Evolutionary conservation across 768 basidiomycete species (phyloP).

Genomic region (Amanita exitialis): DNA sequence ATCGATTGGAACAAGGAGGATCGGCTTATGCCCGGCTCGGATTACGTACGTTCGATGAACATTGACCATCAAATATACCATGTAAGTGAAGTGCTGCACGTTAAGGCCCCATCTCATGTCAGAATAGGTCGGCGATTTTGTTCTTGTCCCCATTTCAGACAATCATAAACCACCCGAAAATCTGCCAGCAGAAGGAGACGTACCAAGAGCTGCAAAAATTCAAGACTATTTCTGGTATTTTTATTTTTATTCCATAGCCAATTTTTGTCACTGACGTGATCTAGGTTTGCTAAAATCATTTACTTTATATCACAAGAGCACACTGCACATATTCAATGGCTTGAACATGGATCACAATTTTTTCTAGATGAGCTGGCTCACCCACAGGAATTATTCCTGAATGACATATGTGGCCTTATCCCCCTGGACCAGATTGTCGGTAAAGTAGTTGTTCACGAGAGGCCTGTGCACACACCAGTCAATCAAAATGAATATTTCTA

Average conservation of each 20-base stretch:
- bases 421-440: constrained; percentile 30
- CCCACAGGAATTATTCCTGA: constrained; percentile 57
- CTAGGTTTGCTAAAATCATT: constrained; percentile 62
- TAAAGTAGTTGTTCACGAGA: constrained; percentile 35
- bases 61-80: constrained; percentile 35
- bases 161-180: constrained; percentile 18
- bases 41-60: constrained; percentile 26
- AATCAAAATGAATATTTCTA: constrained; percentile 39
- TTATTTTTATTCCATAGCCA: not conserved
- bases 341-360: constrained; percentile 57
- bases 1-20: constrained; percentile 23
- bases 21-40: constrained; percentile 20
- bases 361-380: constrained; percentile 50
- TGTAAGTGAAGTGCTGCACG: constrained; percentile 19
- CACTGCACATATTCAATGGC: constrained; percentile 62
- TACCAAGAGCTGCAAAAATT: constrained; percentile 29
- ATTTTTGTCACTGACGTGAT: not conserved
- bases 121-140: constrained; percentile 50
- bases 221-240: constrained; percentile 56
- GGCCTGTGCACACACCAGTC: constrained; percentile 15
- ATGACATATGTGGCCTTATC: constrained; percentile 39
- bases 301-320: constrained; percentile 34
- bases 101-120: not conserved
- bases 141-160: constrained; percentile 37
- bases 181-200: constrained; percentile 22